phyloP scores from a whole-genome alignment of 169 alveolate genomes.

The Eimeria praecox region DNA sequence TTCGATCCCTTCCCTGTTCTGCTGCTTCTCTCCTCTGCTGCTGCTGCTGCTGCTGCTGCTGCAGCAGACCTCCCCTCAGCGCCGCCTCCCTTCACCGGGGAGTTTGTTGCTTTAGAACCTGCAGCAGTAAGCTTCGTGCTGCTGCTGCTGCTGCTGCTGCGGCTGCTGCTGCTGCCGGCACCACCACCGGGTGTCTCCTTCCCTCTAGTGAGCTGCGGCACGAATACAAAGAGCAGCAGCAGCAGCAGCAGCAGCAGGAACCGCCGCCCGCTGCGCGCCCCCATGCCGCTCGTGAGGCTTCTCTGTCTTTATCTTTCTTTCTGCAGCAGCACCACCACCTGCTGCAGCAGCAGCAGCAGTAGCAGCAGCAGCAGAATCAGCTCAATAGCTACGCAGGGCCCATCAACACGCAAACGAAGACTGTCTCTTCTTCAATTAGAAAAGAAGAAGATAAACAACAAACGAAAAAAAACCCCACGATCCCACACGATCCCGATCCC shows the following conservation, averaged over 20 bases:
- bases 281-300: not conserved
- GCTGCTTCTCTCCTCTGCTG: too few species aligned
- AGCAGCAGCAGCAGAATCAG: too few species aligned
- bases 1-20: too few species aligned
- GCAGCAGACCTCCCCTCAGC: not conserved
- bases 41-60: constrained; percentile 4
- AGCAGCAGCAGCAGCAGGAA: constrained; percentile 4
- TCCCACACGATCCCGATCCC: not conserved
- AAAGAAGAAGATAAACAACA: too few species aligned
- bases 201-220: not conserved
- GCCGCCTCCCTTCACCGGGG: not conserved
- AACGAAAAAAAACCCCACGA: too few species aligned
- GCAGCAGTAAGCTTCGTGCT: too few species aligned
- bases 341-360: too few species aligned
- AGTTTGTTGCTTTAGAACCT: not conserved
- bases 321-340: too few species aligned
- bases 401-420: too few species aligned
- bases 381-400: too few species aligned
- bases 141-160: too few species aligned
- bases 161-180: not conserved
- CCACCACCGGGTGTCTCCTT: not conserved
- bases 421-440: too few species aligned
- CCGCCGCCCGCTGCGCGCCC: not conserved
- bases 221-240: not conserved
- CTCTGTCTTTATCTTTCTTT: not conserved